Percentiles rank a stretch among this genome's conserved stretches.
phyloP scores from a whole-genome alignment of 495 filamentous ascomycete species.

The Talaromyces nanjingensis region DNA sequence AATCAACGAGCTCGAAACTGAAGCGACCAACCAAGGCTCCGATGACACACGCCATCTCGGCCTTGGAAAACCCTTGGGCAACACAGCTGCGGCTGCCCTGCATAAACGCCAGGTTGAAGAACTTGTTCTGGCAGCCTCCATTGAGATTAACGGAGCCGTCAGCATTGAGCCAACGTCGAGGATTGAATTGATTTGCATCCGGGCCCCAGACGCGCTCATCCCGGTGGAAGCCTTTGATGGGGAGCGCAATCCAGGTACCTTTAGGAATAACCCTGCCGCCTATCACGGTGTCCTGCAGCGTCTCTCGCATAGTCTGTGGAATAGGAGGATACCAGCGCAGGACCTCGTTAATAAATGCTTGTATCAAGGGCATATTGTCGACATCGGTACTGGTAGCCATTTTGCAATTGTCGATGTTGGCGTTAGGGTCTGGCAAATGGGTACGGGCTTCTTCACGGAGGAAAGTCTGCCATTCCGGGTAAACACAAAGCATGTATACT shows the following conservation, averaged over 20 bases:
- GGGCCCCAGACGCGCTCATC: slow-evolving; percentile 54
- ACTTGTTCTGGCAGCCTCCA: slow-evolving; percentile 15
- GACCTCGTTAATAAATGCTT: slow-evolving; percentile 25
- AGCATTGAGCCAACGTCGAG: slow-evolving; percentile 56
- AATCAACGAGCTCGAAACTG: neutral
- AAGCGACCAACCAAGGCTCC: slow-evolving; percentile 4
- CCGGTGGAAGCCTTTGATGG: slow-evolving; percentile 25
- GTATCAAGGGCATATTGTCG: slow-evolving; percentile 26
- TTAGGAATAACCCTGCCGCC: slow-evolving; percentile 25
- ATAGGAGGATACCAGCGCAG: slow-evolving; percentile 24
- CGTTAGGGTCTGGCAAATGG: neutral
- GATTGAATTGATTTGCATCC: slow-evolving; percentile 53
- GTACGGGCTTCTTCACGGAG: neutral
- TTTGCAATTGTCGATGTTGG: neutral
- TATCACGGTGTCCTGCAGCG: slow-evolving; percentile 19
- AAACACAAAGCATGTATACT: neutral
- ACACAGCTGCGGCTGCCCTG: slow-evolving; percentile 23
- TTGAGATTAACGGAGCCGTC: slow-evolving; percentile 8
- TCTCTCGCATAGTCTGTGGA: slow-evolving; percentile 23
- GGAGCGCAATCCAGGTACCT: slow-evolving; percentile 23
- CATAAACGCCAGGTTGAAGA: slow-evolving; percentile 19
- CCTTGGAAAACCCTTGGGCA: slow-evolving; percentile 18
- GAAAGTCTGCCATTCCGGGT: neutral
- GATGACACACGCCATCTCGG: slow-evolving; percentile 11
- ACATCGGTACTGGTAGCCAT: slow-evolving; percentile 41